Conservation (phyloP, 1,284 basidiomycete genomes). For the Tilletia horrida region DNA sequence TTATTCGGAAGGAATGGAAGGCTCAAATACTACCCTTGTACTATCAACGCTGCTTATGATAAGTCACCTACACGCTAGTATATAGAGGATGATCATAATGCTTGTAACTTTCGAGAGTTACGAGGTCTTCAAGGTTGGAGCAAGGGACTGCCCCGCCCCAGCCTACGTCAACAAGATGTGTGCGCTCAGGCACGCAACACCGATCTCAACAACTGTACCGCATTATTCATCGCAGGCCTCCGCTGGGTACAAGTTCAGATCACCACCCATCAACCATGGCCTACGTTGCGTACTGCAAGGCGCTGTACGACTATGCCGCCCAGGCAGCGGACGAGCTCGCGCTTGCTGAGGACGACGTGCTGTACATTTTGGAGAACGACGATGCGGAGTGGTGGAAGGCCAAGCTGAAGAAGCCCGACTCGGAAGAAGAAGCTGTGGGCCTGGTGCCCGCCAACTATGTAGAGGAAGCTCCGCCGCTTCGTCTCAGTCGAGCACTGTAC, state of each 20-base stretch:
- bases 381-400: conserved; percentile 54
- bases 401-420: conserved; percentile 35
- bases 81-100: too few relatives aligned
- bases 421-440: conserved; percentile 27
- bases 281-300: conserved; percentile 50
- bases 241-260: not conserved
- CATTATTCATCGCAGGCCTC: not conserved
- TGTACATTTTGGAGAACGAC: conserved; percentile 52
- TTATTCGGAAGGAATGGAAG: too few relatives aligned
- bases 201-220: too few relatives aligned
- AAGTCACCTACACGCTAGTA: too few relatives aligned
- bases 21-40: too few relatives aligned
- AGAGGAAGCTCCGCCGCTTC: conserved; percentile 47
- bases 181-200: not conserved
- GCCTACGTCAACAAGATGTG: too few relatives aligned
- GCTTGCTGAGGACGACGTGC: conserved; percentile 47
- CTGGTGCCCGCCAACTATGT: conserved; percentile 54
- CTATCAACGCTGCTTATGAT: too few relatives aligned
- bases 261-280: conserved; percentile 34
- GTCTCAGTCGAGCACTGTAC: conserved; percentile 48
- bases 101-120: too few relatives aligned
- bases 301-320: conserved; percentile 53
- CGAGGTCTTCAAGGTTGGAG: too few relatives aligned
- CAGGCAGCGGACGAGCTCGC: conserved; percentile 53
- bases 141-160: too few relatives aligned